Conservation (phyloP, 306 rosid species). For the Abrus precatorius region DNA sequence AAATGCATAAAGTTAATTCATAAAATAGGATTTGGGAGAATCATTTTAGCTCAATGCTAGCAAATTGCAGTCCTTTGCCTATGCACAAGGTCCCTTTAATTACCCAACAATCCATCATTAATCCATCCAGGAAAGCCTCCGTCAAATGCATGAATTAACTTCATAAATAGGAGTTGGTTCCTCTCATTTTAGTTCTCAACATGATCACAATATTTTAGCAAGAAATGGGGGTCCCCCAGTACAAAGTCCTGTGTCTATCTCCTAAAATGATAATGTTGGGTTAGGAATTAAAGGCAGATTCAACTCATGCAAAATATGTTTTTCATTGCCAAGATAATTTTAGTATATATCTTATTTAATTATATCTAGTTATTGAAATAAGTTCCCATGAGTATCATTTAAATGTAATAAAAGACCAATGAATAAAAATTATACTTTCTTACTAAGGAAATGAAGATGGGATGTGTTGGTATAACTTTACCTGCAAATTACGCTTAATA, state of each 20-base stretch:
- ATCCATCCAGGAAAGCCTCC: background rate
- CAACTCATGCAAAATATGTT: constrained; percentile 11
- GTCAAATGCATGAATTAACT: constrained; percentile 6
- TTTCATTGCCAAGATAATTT: constrained; percentile 9
- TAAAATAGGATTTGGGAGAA: background rate
- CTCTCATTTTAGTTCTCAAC: constrained; percentile 24
- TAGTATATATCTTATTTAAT: background rate
- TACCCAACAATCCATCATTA: constrained; percentile 4
- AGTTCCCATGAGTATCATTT: constrained; percentile 1
- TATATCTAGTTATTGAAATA: constrained; percentile 1
- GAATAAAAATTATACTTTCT: background rate
- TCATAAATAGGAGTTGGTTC: background rate
- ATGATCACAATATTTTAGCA: constrained; percentile 5
- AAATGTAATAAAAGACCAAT: constrained; percentile 36
- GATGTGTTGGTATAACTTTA: constrained; percentile 45
- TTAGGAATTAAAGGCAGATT: constrained; percentile 13
- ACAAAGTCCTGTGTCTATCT: background rate
- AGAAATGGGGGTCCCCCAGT: constrained; percentile 1
- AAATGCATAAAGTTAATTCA: constrained; percentile 7
- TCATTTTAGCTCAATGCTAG: background rate
- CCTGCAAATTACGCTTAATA: constrained; percentile 81
- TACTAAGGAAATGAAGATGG: constrained; percentile 25
- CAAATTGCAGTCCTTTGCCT: constrained; percentile 20
- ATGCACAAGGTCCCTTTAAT: background rate
- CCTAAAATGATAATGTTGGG: background rate